These are phyloP conservation scores for Juncus effusus DNA, from an alignment of 176 grass and related monocot species.

Conservation along the genomic window DNA sequence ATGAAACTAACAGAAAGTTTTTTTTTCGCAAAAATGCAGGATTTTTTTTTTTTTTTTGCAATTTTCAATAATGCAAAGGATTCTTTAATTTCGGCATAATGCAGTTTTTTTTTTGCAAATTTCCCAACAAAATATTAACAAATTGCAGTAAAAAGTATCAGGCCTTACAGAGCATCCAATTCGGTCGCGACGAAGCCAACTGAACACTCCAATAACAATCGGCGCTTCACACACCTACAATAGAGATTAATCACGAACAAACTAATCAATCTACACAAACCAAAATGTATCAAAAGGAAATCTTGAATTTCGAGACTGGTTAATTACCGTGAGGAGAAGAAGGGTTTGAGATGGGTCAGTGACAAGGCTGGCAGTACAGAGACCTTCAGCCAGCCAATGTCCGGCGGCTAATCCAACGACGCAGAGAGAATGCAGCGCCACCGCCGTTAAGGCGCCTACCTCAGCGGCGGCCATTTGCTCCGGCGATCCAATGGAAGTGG, in stretches of 20 bases:
- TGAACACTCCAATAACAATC: conserved; percentile 59
- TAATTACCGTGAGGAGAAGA: conserved; percentile 54
- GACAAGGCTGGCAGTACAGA: conserved; percentile 33
- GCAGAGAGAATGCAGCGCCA: conserved; percentile 44
- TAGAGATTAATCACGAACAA: neutral
- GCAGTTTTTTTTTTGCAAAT: too few relatives aligned
- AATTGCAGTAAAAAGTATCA: neutral
- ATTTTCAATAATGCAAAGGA: too few relatives aligned
- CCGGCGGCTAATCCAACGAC: conserved; percentile 36
- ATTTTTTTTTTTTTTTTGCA: too few relatives aligned
- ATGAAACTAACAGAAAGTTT: too few relatives aligned
- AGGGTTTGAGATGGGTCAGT: conserved; percentile 49
- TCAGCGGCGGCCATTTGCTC: conserved; percentile 27
- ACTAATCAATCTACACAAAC: neutral
- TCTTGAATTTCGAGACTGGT: neutral
- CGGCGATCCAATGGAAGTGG: neutral
- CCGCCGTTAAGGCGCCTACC: conserved; percentile 30
- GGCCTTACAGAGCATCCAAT: conserved; percentile 44
- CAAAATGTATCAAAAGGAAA: too few relatives aligned
- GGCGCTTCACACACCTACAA: conserved; percentile 62
- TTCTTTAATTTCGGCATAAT: too few relatives aligned
- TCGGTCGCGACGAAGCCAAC: conserved; percentile 49
- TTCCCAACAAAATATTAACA: too few relatives aligned
- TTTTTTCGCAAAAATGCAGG: too few relatives aligned
- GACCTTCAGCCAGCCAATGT: conserved; percentile 22